Evolutionary conservation across 805 yeast species (phyloP).

Genomic region (Huiozyma naganishii): DNA sequence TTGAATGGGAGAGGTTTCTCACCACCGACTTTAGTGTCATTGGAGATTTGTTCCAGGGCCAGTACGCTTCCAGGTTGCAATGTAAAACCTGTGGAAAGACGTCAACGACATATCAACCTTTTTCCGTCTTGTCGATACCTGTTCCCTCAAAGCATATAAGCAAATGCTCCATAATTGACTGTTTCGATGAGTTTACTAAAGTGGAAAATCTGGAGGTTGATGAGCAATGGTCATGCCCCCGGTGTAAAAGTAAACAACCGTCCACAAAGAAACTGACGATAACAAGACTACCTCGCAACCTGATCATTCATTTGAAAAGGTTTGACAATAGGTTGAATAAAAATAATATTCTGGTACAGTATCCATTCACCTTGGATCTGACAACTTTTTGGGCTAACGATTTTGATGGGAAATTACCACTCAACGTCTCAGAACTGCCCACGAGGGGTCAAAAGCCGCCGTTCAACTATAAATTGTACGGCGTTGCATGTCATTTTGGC

Average conservation of each 20-base stretch:
- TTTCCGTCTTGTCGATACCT: conserved; percentile 71
- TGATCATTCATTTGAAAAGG: conserved; percentile 76
- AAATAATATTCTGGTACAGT: conserved; percentile 56
- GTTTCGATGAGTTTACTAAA: conserved; percentile 70
- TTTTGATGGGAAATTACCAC: conserved; percentile 24
- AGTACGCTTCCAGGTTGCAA: conserved; percentile 63
- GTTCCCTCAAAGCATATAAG: conserved; percentile 41
- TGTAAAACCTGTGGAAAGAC: conserved; percentile 67
- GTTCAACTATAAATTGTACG: conserved; percentile 63
- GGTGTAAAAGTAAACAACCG: conserved; percentile 51
- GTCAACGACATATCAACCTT: conserved; percentile 81
- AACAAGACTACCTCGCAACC: conserved; percentile 66
- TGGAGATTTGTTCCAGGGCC: conserved; percentile 84
- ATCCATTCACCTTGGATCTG: conserved; percentile 58
- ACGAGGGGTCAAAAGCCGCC: conserved; percentile 76
- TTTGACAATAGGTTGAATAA: conserved; percentile 42
- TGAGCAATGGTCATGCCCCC: conserved; percentile 78
- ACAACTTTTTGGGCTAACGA: conserved; percentile 54
- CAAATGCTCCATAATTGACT: conserved; percentile 38
- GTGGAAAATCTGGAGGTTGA: conserved; percentile 69
- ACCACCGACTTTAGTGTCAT: conserved; percentile 71
- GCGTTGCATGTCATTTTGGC: conserved; percentile 79
- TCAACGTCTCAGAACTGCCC: conserved; percentile 31
- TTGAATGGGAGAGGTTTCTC: conserved; percentile 88
- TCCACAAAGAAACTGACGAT: conserved; percentile 64